A percentile compares a stretch with the other conserved stretches of the same genome.
Evolutionary conservation across 306 rosid genomes (phyloP).

Genomic region (Macrotyloma uniflorum): DNA sequence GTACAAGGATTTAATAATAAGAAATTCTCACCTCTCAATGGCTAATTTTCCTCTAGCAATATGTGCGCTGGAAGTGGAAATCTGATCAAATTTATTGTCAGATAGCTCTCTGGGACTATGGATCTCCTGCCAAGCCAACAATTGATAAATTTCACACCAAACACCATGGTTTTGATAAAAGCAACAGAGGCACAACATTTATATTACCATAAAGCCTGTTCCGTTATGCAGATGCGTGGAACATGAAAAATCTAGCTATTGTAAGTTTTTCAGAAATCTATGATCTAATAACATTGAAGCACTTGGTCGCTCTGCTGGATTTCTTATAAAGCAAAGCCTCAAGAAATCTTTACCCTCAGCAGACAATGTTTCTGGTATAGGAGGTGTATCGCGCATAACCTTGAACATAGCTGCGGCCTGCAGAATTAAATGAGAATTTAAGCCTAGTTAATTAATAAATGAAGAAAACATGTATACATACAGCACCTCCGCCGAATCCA

Average conservation of each 20-base stretch:
- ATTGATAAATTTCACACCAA: conserved; percentile 26
- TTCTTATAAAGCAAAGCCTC: conserved; percentile 84
- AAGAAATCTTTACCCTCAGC: conserved; percentile 83
- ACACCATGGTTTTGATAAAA: conserved; percentile 12
- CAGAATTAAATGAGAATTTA: conserved; percentile 40
- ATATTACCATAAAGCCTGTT: conserved; percentile 52
- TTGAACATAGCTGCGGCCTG: conserved; percentile 99
- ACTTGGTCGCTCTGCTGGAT: conserved; percentile 87
- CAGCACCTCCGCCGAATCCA: conserved; percentile 5
- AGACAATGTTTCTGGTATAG: conserved; percentile 86
- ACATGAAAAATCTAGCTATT: conserved; percentile 52
- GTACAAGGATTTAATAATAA: conserved; percentile 28
- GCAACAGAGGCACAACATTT: background rate
- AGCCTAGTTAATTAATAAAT: conserved; percentile 29
- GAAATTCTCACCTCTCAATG: conserved; percentile 51
- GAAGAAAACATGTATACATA: conserved; percentile 8
- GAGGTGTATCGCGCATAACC: conserved; percentile 83
- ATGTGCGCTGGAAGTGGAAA: conserved; percentile 41
- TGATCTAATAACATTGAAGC: conserved; percentile 80
- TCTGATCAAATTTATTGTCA: conserved; percentile 55
- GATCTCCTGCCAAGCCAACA: conserved; percentile 56
- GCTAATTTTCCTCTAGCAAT: conserved; percentile 49
- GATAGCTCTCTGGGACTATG: conserved; percentile 53
- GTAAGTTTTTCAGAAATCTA: conserved; percentile 68
- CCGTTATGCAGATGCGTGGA: conserved; percentile 43